Evolutionary conservation across 2,329 filamentous ascomycete species (phyloP).

Genomic region (Ophiocordyceps robertsii): DNA sequence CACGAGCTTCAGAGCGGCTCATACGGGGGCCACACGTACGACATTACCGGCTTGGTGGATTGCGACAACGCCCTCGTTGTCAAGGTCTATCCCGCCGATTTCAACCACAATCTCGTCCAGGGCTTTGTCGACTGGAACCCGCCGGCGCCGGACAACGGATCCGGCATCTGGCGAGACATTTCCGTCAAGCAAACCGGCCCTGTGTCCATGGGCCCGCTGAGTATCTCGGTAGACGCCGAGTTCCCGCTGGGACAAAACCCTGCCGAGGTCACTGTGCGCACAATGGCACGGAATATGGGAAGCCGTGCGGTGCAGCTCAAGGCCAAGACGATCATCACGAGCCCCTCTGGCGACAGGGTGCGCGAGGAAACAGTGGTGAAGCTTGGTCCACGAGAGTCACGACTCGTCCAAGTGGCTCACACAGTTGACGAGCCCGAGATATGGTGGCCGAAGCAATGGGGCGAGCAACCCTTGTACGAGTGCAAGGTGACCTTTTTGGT

Average conservation of each 20-base stretch:
- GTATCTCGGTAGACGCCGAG: constrained; percentile 29
- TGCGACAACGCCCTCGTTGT: constrained; percentile 38
- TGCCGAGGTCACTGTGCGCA: constrained; percentile 23
- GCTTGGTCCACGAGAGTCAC: constrained; percentile 22
- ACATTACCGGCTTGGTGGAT: constrained; percentile 31
- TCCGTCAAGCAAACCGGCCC: constrained; percentile 40
- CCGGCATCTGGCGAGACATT: constrained; percentile 48
- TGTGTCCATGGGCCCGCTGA: constrained; percentile 29
- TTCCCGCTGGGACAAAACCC: constrained; percentile 6
- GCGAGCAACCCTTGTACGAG: constrained; percentile 37
- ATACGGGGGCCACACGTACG: constrained; percentile 41
- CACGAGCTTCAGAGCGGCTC: constrained; percentile 37
- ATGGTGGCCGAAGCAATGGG: constrained; percentile 52
- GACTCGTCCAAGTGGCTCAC: constrained; percentile 19
- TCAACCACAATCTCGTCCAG: constrained; percentile 43
- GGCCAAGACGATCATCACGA: constrained; percentile 19
- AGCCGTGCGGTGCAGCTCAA: constrained; percentile 22
- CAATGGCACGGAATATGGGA: constrained; percentile 26
- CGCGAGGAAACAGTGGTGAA: constrained; percentile 18
- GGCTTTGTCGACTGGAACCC: constrained; percentile 17
- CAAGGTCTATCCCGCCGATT: constrained; percentile 42
- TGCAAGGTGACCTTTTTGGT: constrained; percentile 16
- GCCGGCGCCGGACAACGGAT: constrained; percentile 46
- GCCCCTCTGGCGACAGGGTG: constrained; percentile 13
- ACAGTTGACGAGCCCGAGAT: constrained; percentile 30